Conservation (phyloP, 257 asterid species). For the Orobanche coerulescens region DNA sequence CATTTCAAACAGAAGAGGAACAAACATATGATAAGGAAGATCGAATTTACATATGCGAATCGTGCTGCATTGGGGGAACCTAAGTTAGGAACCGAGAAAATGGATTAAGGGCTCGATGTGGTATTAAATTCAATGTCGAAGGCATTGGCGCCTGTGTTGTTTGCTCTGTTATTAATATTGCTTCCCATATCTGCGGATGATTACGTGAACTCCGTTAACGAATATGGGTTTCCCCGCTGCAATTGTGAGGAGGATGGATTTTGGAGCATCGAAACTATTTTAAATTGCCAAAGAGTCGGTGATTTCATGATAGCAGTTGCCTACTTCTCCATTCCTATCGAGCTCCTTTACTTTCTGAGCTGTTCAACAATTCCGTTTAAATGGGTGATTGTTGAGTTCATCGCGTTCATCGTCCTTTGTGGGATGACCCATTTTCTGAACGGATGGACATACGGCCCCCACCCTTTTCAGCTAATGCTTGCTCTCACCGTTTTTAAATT, state of each 20-base stretch:
- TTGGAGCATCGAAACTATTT: conserved; percentile 58
- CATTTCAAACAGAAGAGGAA: too few relatives aligned
- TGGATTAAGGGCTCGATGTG: conserved; percentile 34
- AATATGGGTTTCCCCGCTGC: conserved; percentile 38
- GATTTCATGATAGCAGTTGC: conserved; percentile 92
- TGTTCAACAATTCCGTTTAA: conserved; percentile 76
- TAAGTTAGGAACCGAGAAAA: not conserved
- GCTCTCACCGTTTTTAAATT: conserved; percentile 72
- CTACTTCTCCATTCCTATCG: conserved; percentile 89
- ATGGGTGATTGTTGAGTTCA: conserved; percentile 87
- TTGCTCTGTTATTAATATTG: conserved; percentile 31
- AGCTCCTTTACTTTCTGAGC: conserved; percentile 83
- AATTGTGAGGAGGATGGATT: conserved; percentile 77
- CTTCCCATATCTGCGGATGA: conserved; percentile 36
- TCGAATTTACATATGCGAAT: too few relatives aligned
- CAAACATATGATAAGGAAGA: too few relatives aligned
- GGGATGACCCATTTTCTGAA: conserved; percentile 95
- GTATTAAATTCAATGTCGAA: conserved; percentile 52
- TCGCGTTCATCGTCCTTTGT: conserved; percentile 77
- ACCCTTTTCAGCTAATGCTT: conserved; percentile 71
- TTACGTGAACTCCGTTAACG: not conserved
- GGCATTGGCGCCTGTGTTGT: conserved; percentile 37
- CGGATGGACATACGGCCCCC: conserved; percentile 90
- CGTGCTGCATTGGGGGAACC: not conserved
- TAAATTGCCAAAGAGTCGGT: conserved; percentile 66